Evolutionary conservation across 176 grass and related monocot species (phyloP).

Genomic region (Aegilops speltoides): DNA sequence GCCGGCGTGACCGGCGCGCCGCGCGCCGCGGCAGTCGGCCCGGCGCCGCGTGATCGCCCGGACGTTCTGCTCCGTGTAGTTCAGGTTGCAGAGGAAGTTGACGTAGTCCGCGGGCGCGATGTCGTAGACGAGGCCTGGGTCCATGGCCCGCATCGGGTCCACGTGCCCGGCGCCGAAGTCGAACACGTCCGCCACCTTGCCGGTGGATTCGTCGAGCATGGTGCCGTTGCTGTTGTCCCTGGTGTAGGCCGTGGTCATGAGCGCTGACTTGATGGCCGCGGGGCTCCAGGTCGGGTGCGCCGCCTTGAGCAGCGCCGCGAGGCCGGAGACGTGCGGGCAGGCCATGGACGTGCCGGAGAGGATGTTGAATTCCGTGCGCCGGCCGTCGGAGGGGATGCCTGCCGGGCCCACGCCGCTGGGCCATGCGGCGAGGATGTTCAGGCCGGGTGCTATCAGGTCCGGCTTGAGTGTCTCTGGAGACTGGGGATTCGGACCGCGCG

Average conservation of each 20-base stretch:
- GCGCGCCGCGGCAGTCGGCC: conserved; percentile 60
- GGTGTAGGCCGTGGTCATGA: conserved; percentile 82
- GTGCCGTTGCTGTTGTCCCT: conserved; percentile 69
- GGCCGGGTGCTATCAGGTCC: conserved; percentile 80
- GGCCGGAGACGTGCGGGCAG: conserved; percentile 90
- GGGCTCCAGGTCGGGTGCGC: conserved; percentile 88
- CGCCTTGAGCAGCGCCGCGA: conserved; percentile 84
- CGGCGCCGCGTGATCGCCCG: conserved; percentile 65
- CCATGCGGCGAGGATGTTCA: conserved; percentile 92
- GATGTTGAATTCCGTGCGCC: conserved; percentile 87
- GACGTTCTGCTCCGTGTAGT: conserved; percentile 89
- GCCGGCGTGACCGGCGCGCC: conserved; percentile 60
- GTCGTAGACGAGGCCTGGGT: conserved; percentile 91
- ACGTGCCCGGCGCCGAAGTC: conserved; percentile 82
- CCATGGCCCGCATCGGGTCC: conserved; percentile 93
- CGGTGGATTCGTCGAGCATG: conserved; percentile 77
- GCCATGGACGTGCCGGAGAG: conserved; percentile 97
- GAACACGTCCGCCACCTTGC: conserved; percentile 53
- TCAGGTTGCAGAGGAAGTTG: conserved; percentile 82
- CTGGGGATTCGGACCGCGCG: conserved; percentile 82
- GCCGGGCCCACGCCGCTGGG: conserved; percentile 74
- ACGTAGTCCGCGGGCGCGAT: conserved; percentile 47
- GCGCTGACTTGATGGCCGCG: conserved; percentile 89
- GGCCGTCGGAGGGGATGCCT: conserved; percentile 62
- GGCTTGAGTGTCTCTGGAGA: conserved; percentile 88